Conservation (phyloP, 768 basidiomycete species). For the Pulveroboletus ravenelii region DNA sequence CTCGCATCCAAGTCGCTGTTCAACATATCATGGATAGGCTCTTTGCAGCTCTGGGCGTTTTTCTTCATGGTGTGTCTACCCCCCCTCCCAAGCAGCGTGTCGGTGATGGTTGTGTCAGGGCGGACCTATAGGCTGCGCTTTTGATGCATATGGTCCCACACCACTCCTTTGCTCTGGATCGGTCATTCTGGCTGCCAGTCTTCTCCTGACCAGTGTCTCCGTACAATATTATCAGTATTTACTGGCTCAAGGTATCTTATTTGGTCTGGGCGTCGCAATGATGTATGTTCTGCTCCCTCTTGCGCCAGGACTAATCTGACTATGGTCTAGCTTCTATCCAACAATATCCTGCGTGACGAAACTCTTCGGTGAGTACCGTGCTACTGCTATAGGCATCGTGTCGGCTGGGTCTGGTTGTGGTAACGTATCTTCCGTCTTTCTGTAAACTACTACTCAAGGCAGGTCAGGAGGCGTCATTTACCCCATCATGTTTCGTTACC, state of each 20-base stretch:
- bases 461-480: conserved; percentile 61
- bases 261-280: conserved; percentile 61
- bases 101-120: conserved; percentile 39
- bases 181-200: conserved; percentile 43
- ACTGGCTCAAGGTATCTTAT: conserved; percentile 58
- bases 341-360: conserved; percentile 62
- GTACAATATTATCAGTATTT: conserved; percentile 57
- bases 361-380: conserved; percentile 59
- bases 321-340: conserved; percentile 58
- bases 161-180: conserved; percentile 50
- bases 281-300: conserved; percentile 40
- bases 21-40: conserved; percentile 68
- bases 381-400: conserved; percentile 68
- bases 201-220: conserved; percentile 59
- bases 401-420: conserved; percentile 67
- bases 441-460: conserved; percentile 19
- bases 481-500: conserved; percentile 56
- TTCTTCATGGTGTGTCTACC: conserved; percentile 55
- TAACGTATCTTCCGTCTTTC: conserved; percentile 20
- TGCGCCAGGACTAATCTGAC: conserved; percentile 4
- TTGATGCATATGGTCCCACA: conserved; percentile 57
- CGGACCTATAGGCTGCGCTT: conserved; percentile 54
- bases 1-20: conserved; percentile 46
- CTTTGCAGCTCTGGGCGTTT: conserved; percentile 63
- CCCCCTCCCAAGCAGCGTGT: background rate